Evolutionary conservation across 2,329 filamentous ascomycete genomes (phyloP).

Genomic region (Phyllosticta paracitricarpa): DNA sequence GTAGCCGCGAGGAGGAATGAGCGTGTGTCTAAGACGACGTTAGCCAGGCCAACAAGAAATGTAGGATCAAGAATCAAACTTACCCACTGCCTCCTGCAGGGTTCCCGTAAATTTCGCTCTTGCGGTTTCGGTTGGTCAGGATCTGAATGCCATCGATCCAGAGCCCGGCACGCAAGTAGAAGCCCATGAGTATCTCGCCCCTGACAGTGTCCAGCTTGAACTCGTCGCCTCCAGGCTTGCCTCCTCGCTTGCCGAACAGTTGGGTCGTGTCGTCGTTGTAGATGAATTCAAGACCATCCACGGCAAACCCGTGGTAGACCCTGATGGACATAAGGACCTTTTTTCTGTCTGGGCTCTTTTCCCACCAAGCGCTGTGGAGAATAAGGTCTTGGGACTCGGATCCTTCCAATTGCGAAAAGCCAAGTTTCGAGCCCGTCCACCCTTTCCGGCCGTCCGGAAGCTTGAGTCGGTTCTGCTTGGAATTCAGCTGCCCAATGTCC

Average conservation of each 20-base stretch:
- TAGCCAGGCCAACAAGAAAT: constrained; percentile 12
- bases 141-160: constrained; percentile 88
- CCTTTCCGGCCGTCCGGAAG: constrained; percentile 65
- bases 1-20: constrained; percentile 85
- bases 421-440: constrained; percentile 66
- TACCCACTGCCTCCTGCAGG: constrained; percentile 70
- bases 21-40: constrained; percentile 54
- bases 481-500: constrained; percentile 61
- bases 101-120: constrained; percentile 79
- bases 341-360: constrained; percentile 28
- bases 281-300: constrained; percentile 85
- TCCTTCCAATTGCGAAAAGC: constrained; percentile 60
- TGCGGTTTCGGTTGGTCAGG: constrained; percentile 77
- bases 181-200: constrained; percentile 81
- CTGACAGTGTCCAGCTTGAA: constrained; percentile 76
- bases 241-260: constrained; percentile 74
- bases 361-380: constrained; percentile 55
- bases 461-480: constrained; percentile 62
- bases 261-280: constrained; percentile 82
- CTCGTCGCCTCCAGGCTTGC: constrained; percentile 57
- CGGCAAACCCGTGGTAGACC: constrained; percentile 63
- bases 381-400: constrained; percentile 63
- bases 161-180: constrained; percentile 66
- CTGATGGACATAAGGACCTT: constrained; percentile 66
- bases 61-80: constrained; percentile 29